Evolutionary conservation across 805 yeast genomes (phyloP).

Genomic region (Suhomyces canberraensis): DNA sequence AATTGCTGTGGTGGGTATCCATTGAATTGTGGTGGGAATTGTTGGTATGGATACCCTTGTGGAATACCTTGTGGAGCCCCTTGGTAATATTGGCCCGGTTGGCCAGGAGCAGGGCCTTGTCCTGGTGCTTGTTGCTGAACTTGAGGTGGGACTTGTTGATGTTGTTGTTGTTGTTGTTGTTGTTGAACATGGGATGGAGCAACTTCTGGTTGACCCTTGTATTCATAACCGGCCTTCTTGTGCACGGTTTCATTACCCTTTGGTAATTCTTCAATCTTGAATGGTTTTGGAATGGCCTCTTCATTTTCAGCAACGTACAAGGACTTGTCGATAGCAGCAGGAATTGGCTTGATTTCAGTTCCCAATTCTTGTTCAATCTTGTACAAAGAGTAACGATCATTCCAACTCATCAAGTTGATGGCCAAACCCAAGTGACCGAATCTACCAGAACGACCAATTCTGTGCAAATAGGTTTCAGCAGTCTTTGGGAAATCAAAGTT

Average conservation of each 20-base stretch:
- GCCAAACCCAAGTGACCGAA: constrained; percentile 98
- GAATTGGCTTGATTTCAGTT: constrained; percentile 95
- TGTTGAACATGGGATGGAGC: constrained; percentile 1
- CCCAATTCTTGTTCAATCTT: constrained; percentile 97
- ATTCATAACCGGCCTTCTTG: constrained; percentile 36
- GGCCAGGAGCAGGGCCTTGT: neutral
- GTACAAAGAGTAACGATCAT: constrained; percentile 89
- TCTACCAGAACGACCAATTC: constrained; percentile 99
- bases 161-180: constrained; percentile 7
- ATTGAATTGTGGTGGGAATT: constrained; percentile 23
- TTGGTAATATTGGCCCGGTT: constrained; percentile 7
- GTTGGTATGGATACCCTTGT: constrained; percentile 14
- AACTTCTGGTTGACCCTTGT: constrained; percentile 44
- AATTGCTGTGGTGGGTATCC: constrained; percentile 22
- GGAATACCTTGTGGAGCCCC: constrained; percentile 14
- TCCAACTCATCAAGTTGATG: constrained; percentile 93
- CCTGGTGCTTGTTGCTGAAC: constrained; percentile 10
- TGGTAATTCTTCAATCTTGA: constrained; percentile 65
- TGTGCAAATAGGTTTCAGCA: constrained; percentile 95
- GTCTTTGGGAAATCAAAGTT: constrained; percentile 98
- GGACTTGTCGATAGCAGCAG: constrained; percentile 84
- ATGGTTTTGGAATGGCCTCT: constrained; percentile 81
- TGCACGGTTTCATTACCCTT: constrained; percentile 36
- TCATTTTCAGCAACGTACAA: constrained; percentile 83
- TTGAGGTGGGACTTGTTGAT: constrained; percentile 12